These are phyloP conservation scores for Wickerhamiella alocasiicola DNA, from an alignment of 805 yeast genomes.

Conservation along the genomic window DNA sequence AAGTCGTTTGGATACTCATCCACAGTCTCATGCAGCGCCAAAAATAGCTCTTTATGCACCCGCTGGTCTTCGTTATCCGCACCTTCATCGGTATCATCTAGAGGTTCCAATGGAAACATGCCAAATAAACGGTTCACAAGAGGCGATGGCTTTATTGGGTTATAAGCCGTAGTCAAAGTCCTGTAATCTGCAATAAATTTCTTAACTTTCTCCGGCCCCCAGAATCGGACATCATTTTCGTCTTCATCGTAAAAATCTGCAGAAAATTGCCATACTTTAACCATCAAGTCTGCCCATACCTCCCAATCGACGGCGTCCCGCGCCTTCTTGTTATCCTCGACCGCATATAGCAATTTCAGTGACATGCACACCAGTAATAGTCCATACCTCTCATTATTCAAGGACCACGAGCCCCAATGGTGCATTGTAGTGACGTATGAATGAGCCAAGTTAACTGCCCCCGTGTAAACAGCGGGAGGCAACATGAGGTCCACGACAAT, in stretches of 20 bases:
- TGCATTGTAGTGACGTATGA: not conserved
- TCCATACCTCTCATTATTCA: not conserved
- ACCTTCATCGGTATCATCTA: not conserved
- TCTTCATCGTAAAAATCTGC: not conserved
- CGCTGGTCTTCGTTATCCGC: not conserved
- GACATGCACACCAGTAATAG: slow-evolving; percentile 10
- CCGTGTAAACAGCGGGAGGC: slow-evolving; percentile 38
- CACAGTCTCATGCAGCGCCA: not conserved
- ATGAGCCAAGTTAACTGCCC: slow-evolving; percentile 18
- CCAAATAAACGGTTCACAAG: not conserved
- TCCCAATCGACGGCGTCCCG: slow-evolving; percentile 19
- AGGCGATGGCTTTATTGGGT: no score
- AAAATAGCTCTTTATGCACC: not conserved
- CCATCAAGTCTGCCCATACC: slow-evolving; percentile 28
- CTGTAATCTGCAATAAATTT: not conserved
- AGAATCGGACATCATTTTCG: not conserved
- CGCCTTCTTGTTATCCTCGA: slow-evolving; percentile 19
- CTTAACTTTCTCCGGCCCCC: not conserved
- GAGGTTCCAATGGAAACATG: not conserved
- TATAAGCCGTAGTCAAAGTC: no score
- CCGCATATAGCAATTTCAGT: slow-evolving; percentile 18
- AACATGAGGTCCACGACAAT: slow-evolving; percentile 34
- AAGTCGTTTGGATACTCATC: not conserved
- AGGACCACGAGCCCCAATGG: slow-evolving; percentile 4
- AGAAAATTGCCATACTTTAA: slow-evolving; percentile 14